Conservation (phyloP, 768 basidiomycete genomes). For the Leccinum ochraceum region DNA sequence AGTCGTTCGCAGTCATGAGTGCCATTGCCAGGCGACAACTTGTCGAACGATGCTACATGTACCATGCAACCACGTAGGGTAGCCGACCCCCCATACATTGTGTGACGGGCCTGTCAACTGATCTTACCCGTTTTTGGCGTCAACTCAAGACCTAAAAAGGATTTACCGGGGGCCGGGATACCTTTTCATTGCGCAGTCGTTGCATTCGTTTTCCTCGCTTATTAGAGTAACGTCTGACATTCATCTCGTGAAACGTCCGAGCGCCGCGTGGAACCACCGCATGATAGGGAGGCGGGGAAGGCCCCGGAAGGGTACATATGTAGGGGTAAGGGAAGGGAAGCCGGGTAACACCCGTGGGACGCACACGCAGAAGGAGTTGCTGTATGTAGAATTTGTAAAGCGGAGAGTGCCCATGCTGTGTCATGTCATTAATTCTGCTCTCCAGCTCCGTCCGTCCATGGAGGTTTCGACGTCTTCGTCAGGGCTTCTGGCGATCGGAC, state of each 20-base stretch:
- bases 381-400: neutral
- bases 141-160: constrained; percentile 6
- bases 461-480: neutral
- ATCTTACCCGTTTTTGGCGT: neutral
- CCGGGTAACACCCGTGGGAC: neutral
- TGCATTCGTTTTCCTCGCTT: neutral
- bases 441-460: constrained; percentile 6
- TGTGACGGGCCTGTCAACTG: neutral
- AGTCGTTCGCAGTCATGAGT: constrained; percentile 7
- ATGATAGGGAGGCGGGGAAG: neutral
- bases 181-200: neutral
- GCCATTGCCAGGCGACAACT: neutral
- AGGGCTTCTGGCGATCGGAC: constrained; percentile 17
- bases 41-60: too few relatives aligned
- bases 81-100: neutral
- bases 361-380: neutral
- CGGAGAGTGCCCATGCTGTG: neutral
- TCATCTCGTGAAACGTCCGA: constrained; percentile 26
- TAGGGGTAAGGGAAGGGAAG: neutral
- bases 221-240: neutral
- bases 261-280: constrained; percentile 17
- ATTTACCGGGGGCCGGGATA: constrained; percentile 17
- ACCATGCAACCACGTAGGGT: neutral
- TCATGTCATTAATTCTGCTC: neutral
- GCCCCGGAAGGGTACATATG: neutral